Conservation (phyloP, 768 basidiomycete genomes). For the Russula sp. region DNA sequence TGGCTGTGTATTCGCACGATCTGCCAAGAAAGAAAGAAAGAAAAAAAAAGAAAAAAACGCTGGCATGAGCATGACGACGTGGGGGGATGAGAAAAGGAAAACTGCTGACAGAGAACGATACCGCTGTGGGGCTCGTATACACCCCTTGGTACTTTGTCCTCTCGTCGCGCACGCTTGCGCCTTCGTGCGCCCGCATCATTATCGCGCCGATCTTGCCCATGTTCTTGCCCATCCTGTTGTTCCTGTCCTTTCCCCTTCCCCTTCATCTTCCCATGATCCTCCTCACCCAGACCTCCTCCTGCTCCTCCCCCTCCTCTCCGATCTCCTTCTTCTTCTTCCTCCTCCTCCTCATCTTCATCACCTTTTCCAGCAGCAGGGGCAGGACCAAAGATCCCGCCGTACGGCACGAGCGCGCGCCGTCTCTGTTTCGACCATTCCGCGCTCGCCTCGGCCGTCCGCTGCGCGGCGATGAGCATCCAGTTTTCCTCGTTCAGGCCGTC, state of each 20-base stretch:
- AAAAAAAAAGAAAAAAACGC: not conserved
- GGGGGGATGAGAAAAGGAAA: conserved; percentile 14
- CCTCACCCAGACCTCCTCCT: conserved; percentile 3
- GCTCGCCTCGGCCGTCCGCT: conserved; percentile 59
- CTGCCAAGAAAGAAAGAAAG: conserved; percentile 45
- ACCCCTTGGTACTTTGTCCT: conserved; percentile 51
- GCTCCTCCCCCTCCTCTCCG: too few relatives aligned
- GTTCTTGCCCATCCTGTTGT: not conserved
- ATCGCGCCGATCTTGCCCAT: conserved; percentile 34
- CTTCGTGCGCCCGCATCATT: conserved; percentile 25
- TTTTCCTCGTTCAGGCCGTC: conserved; percentile 85
- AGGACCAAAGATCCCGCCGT: conserved; percentile 47
- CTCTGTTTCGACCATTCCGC: conserved; percentile 61
- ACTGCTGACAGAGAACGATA: conserved; percentile 61
- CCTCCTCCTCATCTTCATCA: conserved; percentile 35
- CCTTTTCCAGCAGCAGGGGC: conserved; percentile 31
- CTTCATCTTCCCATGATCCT: conserved; percentile 33
- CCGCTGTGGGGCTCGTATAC: conserved; percentile 83
- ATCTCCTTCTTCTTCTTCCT: not conserved
- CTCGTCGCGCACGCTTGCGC: conserved; percentile 28
- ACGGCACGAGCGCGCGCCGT: conserved; percentile 50
- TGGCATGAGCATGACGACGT: conserved; percentile 4
- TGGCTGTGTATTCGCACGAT: conserved; percentile 77
- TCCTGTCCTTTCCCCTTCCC: conserved; percentile 30
- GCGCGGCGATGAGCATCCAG: conserved; percentile 86